Evolutionary conservation across 2,329 filamentous ascomycete species (phyloP), one percentile per base, ranked within the genome.

Genomic region (Rhynchosporium agropyri): DNA sequence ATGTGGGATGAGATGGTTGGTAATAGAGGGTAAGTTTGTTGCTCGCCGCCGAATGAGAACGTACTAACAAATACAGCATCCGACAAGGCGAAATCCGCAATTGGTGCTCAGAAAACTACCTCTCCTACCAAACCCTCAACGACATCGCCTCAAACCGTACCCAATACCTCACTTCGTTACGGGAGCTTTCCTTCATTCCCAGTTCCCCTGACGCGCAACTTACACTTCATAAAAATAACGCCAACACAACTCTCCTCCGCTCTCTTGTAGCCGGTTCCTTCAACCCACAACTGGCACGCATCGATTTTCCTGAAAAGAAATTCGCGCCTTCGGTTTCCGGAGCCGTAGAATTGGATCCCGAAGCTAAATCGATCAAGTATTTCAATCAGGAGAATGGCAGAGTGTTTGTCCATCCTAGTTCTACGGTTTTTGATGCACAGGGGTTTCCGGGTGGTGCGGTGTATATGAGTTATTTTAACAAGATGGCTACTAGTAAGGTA

Each of bases 251-350:
- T 31, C 70, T 76, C 10, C 62, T 76, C 20, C 71, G 74, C 12
- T 75, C 74, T 4, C 70, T 76, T 15, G 76, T 81, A 8, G 81
- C 81, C 1, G 81, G 77, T 13, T 76, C 81, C 3, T 82, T 84
- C 75, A 80, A 80, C 46, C 95, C 95, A 0, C 94, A 98, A 76
- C 87, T 97, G 67, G 92, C 92, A 13, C 87, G 93, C 59, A 97
- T 99, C 73, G 89, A 92, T 68, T 91, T 97, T 69, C 95, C 95
- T 0, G 92, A 97, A 77, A 96, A 96, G 80, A 98, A 97, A 76
- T 99, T 96, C 76, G 90, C 91, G 12, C 87, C 88, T 42, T 92
- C 91, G 2, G 85, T 96, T 67, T 91, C 91, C 0, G 95, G 95
- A 7, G 91, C 95, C 0, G 91, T 98, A 1, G 94, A 95, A 74